These are phyloP conservation scores for Suillus weaverae DNA, from an alignment of 768 basidiomycete genomes.

Conservation along the genomic window DNA sequence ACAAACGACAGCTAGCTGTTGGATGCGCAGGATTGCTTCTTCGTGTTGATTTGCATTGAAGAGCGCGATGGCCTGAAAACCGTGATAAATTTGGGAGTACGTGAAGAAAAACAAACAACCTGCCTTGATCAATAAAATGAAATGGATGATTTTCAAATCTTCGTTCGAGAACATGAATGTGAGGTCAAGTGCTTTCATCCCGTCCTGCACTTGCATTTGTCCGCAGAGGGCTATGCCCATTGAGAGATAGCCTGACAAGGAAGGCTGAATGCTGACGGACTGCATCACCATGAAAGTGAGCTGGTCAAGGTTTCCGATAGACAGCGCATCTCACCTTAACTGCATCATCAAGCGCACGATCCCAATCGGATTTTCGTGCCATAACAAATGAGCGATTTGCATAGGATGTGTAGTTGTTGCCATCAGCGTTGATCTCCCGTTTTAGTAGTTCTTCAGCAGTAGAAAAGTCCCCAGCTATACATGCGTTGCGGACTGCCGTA, in stretches of 20 bases:
- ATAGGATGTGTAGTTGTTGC: neutral
- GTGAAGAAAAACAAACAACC: neutral
- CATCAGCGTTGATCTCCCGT: neutral
- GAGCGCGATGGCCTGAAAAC: neutral
- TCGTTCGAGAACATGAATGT: neutral
- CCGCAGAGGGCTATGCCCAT: neutral
- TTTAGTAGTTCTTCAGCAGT: neutral
- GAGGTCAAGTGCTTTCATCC: neutral
- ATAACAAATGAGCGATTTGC: slow-evolving; percentile 1
- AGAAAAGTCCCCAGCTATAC: neutral
- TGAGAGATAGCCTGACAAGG: neutral
- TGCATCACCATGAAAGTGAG: neutral
- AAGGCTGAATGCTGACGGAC: neutral
- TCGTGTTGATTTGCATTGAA: neutral
- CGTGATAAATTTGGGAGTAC: neutral
- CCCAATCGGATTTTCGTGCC: neutral
- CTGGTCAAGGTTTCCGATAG: neutral
- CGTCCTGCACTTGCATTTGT: neutral
- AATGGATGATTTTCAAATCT: neutral
- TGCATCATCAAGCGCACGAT: neutral
- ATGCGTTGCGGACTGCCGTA: neutral
- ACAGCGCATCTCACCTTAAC: neutral
- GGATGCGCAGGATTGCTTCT: neutral
- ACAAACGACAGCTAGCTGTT: neutral
- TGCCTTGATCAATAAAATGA: neutral